A percentile compares a stretch with the other conserved stretches of the same genome.
Evolutionary conservation across 441 rosid species (phyloP).

Genomic region (Euphorbia corollata): DNA sequence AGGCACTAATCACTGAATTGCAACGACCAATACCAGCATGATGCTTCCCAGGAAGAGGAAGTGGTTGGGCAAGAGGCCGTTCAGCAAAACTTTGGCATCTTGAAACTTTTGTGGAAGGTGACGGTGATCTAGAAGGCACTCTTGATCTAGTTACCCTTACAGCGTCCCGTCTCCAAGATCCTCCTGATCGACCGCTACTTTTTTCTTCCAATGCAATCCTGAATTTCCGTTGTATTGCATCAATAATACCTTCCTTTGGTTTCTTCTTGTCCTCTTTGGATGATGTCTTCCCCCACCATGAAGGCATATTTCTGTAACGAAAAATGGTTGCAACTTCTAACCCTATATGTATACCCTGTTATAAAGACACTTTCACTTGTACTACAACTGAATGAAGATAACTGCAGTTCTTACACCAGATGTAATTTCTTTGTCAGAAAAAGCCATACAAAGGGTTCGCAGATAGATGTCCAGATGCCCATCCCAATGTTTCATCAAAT

Average conservation of each 20-base stretch:
- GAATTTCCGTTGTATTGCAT: constrained; percentile 45
- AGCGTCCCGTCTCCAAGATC: constrained; percentile 39
- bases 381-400: constrained; percentile 23
- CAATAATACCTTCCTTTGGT: constrained; percentile 45
- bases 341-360: constrained; percentile 11
- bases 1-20: constrained; percentile 38
- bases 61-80: constrained; percentile 60
- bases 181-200: constrained; percentile 35
- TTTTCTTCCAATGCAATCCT: constrained; percentile 45
- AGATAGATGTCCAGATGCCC: constrained; percentile 3
- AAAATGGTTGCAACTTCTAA: constrained; percentile 21
- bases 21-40: constrained; percentile 25
- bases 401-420: constrained; percentile 5
- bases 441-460: constrained; percentile 5
- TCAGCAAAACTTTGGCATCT: constrained; percentile 69
- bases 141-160: constrained; percentile 42
- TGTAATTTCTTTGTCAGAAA: background rate
- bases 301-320: constrained; percentile 38
- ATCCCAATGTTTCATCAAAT: constrained; percentile 4
- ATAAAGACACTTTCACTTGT: constrained; percentile 19
- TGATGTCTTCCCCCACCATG: constrained; percentile 54
- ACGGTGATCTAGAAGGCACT: constrained; percentile 50
- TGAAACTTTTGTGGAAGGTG: constrained; percentile 50
- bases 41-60: constrained; percentile 52
- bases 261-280: constrained; percentile 61